phyloP scores from a whole-genome alignment of 176 grass and related monocot species.

The Saccharum spontaneum region DNA sequence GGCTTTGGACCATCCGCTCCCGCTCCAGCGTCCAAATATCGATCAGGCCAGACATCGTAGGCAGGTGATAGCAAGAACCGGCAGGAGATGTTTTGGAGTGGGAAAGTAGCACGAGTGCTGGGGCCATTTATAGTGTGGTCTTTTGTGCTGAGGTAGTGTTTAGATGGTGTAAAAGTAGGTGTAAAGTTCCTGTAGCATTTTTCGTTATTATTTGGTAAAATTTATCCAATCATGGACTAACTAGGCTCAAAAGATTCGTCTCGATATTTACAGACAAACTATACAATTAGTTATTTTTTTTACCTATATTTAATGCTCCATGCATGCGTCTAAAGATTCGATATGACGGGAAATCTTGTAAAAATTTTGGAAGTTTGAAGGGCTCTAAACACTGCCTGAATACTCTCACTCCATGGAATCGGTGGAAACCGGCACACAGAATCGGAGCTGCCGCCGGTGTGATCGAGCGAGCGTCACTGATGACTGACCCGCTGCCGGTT shows the following conservation, averaged over 20 bases:
- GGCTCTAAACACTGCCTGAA: too few species aligned
- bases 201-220: too few species aligned
- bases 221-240: too few species aligned
- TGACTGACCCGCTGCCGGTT: not conserved
- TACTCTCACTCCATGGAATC: not conserved
- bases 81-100: not conserved
- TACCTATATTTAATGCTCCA: too few species aligned
- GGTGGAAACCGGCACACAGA: constrained; percentile 39
- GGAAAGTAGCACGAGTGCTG: not conserved
- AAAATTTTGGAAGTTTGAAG: too few species aligned
- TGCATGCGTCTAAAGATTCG: too few species aligned
- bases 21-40: constrained; percentile 68
- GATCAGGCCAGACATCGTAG: constrained; percentile 65
- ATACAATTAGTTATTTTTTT: too few species aligned
- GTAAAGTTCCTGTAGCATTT: too few species aligned
- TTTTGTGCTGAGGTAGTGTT: not conserved
- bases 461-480: not conserved
- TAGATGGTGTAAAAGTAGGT: too few species aligned
- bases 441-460: constrained; percentile 7
- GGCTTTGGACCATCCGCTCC: constrained; percentile 41
- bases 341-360: too few species aligned
- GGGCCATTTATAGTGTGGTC: not conserved
- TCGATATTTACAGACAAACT: too few species aligned
- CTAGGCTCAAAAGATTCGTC: too few species aligned
- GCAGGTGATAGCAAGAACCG: not conserved